Conservation (phyloP, 768 basidiomycete species). For the Rhizopogon vinicolor region DNA sequence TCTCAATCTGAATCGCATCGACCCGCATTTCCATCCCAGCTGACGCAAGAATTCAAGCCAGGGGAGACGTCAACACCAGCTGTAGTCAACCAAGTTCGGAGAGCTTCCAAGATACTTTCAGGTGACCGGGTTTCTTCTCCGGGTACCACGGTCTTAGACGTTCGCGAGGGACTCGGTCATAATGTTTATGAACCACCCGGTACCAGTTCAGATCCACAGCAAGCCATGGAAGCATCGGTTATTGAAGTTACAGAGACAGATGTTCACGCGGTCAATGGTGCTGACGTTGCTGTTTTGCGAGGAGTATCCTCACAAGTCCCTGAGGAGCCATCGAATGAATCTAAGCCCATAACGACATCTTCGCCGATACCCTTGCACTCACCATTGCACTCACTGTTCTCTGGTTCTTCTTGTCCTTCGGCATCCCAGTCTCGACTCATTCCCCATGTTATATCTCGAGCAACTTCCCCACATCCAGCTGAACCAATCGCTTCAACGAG, state of each 20-base stretch:
- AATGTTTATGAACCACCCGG: neutral
- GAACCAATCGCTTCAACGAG: neutral
- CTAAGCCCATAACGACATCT: neutral
- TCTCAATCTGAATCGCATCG: conserved; percentile 5
- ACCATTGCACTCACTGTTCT: conserved; percentile 24
- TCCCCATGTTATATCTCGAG: neutral
- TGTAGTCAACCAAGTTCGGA: neutral
- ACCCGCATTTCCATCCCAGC: conserved; percentile 11
- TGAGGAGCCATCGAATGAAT: neutral
- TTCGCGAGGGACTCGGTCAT: neutral
- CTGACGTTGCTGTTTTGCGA: conserved; percentile 3
- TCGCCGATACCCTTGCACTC: conserved; percentile 2
- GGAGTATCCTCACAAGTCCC: neutral
- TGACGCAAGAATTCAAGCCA: conserved; percentile 18
- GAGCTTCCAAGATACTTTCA: conserved; percentile 3
- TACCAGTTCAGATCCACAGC: neutral
- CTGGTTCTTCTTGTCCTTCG: conserved; percentile 2
- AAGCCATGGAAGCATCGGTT: neutral
- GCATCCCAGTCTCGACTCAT: neutral
- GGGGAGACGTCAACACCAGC: conserved; percentile 15
- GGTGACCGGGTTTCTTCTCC: neutral
- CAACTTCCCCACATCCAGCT: neutral
- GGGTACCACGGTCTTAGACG: neutral
- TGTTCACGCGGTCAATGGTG: conserved; percentile 2
- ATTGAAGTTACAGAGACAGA: neutral